These are phyloP conservation scores for Fusarium sp. DNA, from an alignment of 2,329 filamentous ascomycete genomes.

Conservation along the genomic window DNA sequence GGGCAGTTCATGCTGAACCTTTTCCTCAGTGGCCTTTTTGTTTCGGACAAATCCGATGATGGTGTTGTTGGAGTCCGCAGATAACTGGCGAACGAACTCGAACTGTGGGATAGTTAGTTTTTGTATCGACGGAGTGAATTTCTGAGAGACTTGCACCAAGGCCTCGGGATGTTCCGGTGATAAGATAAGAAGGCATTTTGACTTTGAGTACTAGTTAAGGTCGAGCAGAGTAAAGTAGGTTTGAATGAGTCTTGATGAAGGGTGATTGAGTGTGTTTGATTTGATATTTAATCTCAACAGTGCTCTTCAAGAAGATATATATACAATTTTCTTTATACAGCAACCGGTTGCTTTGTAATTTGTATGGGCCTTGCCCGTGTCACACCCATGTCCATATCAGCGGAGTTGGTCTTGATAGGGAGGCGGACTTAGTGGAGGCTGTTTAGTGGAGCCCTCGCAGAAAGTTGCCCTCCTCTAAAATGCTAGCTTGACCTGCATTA, in stretches of 20 bases:
- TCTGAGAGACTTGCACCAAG: slow-evolving; percentile 17
- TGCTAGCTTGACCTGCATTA: not conserved
- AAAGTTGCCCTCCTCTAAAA: slow-evolving; percentile 7
- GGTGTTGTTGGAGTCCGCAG: slow-evolving; percentile 55
- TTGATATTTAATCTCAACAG: accelerated
- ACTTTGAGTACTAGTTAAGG: no score
- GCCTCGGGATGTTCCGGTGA: slow-evolving; percentile 42
- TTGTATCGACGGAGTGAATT: accelerated
- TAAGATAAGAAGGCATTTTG: slow-evolving; percentile 32
- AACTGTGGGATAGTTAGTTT: slow-evolving; percentile 13
- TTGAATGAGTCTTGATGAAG: no score
- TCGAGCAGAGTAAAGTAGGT: no score
- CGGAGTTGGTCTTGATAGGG: no score
- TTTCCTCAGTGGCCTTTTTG: slow-evolving; percentile 57
- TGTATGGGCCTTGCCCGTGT: not conserved
- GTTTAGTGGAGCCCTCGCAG: slow-evolving; percentile 14
- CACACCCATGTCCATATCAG: not conserved
- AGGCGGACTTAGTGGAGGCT: not conserved
- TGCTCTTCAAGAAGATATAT: not conserved
- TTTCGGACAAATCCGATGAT: slow-evolving; percentile 62
- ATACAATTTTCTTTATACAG: no score
- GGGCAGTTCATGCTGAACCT: slow-evolving; percentile 51
- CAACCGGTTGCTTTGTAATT: slow-evolving; percentile 27
- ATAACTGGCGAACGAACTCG: slow-evolving; percentile 58
- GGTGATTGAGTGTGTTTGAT: not conserved